Evolutionary conservation across 139 green algal species (phyloP), one percentile per base, ranked within the genome.

Genomic region (Chlorella sp.): DNA sequence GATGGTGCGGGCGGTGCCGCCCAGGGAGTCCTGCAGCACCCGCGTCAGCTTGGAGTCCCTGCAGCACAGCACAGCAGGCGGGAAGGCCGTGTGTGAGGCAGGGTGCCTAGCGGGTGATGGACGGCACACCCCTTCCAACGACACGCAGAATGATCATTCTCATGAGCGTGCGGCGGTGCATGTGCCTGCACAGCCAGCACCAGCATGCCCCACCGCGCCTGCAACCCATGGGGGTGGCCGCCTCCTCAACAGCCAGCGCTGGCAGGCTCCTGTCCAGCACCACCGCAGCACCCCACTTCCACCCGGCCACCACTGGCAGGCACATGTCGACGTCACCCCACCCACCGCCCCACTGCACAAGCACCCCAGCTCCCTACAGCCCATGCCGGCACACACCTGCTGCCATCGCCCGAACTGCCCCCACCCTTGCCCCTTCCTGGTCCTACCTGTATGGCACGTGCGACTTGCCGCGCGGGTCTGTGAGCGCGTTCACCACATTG

Each of bases 1-100:
- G 64, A 94, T 88, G 14, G 96, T 97, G 37, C 91, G 89, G 1
- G 95, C 92, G 18, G 76, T 96, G 69, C 96, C 96, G 30, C 95
- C 95, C 91, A 99, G 91, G 3, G 88, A 95, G 92, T 97, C 95
- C 88, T 98, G 96, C 75, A 98, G 93, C 32, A 98, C 42, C 40
- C 95, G 92, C 36, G 91, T 93, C 36, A 95, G 89, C 83, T 94
- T 95, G 86, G 68, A 89, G 92, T 98, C 95, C 4, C 97, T 89
- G 89, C 96, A 98, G 5, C 93, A 95, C 96, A 98, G 5, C 93
- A 95, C 48, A 57, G 30, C 28, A 32, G 15, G 34, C n/a, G 57
- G 73, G 48, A 0, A 57, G 26, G 48, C n/a, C 61, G 4, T 83
- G 36, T 21, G 53, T 1, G 36, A 34, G 36, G 5, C 2, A 60